Conservation (phyloP, 768 basidiomycete species). For the Coprinopsis cinerea region DNA sequence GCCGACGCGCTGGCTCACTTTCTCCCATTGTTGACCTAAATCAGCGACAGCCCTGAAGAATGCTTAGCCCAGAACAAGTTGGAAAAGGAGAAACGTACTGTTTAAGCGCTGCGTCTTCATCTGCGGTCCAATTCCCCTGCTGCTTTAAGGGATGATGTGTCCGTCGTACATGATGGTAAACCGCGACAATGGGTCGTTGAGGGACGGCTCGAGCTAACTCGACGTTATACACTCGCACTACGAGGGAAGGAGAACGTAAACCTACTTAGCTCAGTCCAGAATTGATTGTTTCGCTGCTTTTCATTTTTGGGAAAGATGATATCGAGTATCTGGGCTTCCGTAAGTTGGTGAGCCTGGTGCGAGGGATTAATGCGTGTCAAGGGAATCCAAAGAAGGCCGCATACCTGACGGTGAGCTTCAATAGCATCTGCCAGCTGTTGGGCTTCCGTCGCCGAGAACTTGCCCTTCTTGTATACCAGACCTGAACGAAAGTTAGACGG, state of each 20-base stretch:
- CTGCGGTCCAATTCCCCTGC: constrained; percentile 63
- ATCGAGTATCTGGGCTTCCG: constrained; percentile 48
- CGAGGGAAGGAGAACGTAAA: constrained; percentile 4
- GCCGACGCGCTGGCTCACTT: constrained; percentile 62
- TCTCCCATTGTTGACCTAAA: constrained; percentile 78
- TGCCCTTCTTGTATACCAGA: constrained; percentile 83
- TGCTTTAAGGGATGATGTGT: constrained; percentile 61
- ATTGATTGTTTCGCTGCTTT: constrained; percentile 54
- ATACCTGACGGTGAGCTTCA: constrained; percentile 56
- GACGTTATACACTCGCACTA: constrained; percentile 7
- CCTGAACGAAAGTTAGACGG: constrained; percentile 33
- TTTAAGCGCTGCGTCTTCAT: constrained; percentile 60
- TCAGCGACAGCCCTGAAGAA: constrained; percentile 56
- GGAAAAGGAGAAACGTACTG: constrained; percentile 37
- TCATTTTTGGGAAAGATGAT: constrained; percentile 66
- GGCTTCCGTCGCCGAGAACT: constrained; percentile 77
- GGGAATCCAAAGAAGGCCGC: too few species aligned
- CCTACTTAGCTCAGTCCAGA: constrained; percentile 81
- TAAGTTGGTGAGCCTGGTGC: constrained; percentile 50
- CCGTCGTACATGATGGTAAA: constrained; percentile 78
- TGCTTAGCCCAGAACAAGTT: not conserved
- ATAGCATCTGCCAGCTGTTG: constrained; percentile 61
- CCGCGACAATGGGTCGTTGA: constrained; percentile 73
- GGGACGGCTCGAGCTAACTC: constrained; percentile 60
- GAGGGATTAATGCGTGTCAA: too few species aligned